phyloP scores from a whole-genome alignment of 352 stramenopile species.

The Thalassiosira hispida region DNA sequence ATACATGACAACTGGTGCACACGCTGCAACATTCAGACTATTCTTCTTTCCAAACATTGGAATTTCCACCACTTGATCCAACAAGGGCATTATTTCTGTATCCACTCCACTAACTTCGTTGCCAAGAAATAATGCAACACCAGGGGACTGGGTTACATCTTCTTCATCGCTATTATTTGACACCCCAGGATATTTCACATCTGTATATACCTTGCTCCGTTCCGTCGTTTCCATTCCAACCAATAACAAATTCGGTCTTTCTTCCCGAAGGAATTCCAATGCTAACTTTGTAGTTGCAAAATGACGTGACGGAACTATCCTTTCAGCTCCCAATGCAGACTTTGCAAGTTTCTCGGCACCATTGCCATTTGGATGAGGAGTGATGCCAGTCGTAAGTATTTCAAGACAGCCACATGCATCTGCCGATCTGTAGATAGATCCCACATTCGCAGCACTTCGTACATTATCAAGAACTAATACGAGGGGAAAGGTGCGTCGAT shows the following conservation, averaged over 20 bases:
- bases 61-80: slow-evolving; percentile 81
- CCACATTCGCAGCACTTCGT: slow-evolving; percentile 82
- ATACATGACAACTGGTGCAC: slow-evolving; percentile 82
- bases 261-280: slow-evolving; percentile 55
- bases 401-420: slow-evolving; percentile 71
- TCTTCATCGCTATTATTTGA: slow-evolving; percentile 14
- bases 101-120: slow-evolving; percentile 85
- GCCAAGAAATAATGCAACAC: slow-evolving; percentile 76
- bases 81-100: slow-evolving; percentile 60
- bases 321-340: slow-evolving; percentile 77
- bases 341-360: slow-evolving; percentile 81
- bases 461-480: slow-evolving; percentile 84
- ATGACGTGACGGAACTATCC: slow-evolving; percentile 64
- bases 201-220: slow-evolving; percentile 65
- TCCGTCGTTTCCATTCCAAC: slow-evolving; percentile 84
- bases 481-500: slow-evolving; percentile 66
- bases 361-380: slow-evolving; percentile 76
- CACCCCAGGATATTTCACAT: slow-evolving; percentile 53
- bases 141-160: slow-evolving; percentile 9
- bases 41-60: slow-evolving; percentile 85
- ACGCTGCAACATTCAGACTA: slow-evolving; percentile 82
- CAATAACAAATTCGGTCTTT: slow-evolving; percentile 53
- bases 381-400: slow-evolving; percentile 78
- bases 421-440: slow-evolving; percentile 80
- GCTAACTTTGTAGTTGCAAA: slow-evolving; percentile 75